phyloP scores from a whole-genome alignment of 768 basidiomycete genomes.

The Leccinum aurantiacum region DNA sequence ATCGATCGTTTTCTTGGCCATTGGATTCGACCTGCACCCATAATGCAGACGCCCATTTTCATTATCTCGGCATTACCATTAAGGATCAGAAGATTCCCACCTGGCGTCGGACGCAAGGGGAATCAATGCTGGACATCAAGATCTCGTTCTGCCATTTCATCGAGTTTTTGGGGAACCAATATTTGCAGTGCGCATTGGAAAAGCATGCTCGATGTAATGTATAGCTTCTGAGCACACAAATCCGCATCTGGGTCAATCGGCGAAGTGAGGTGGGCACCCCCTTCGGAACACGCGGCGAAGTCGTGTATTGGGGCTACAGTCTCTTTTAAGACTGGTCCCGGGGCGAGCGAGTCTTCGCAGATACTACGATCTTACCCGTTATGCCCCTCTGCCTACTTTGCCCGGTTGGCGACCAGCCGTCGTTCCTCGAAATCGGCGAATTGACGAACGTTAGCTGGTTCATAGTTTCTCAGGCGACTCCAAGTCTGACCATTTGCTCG shows the following conservation, averaged over 20 bases:
- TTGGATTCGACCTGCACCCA: neutral
- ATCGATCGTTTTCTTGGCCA: neutral
- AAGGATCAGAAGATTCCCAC: constrained; percentile 24
- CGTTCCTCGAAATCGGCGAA: constrained; percentile 19
- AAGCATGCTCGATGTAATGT: constrained; percentile 22
- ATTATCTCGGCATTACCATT: constrained; percentile 19
- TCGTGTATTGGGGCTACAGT: constrained; percentile 34
- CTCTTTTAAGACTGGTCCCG: constrained; percentile 30
- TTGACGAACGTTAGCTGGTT: constrained; percentile 19
- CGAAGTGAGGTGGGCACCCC: constrained; percentile 28
- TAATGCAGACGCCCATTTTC: constrained; percentile 14
- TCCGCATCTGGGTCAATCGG: constrained; percentile 21
- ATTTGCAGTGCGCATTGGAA: constrained; percentile 22
- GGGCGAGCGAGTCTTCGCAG: constrained; percentile 11
- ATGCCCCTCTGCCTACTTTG: constrained; percentile 30
- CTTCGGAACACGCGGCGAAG: constrained; percentile 31
- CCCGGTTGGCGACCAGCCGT: constrained; percentile 22
- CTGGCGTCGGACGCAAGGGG: constrained; percentile 3
- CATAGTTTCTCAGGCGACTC: neutral
- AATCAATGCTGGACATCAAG: neutral
- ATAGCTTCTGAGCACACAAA: constrained; percentile 24
- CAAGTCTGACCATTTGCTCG: constrained; percentile 8
- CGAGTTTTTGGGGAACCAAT: constrained; percentile 8
- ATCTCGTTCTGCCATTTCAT: constrained; percentile 2
- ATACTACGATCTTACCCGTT: constrained; percentile 17